Evolutionary conservation across 495 filamentous ascomycete genomes (phyloP), one percentile per base, ranked within the genome.

Genomic region (Evernia prunastri): DNA sequence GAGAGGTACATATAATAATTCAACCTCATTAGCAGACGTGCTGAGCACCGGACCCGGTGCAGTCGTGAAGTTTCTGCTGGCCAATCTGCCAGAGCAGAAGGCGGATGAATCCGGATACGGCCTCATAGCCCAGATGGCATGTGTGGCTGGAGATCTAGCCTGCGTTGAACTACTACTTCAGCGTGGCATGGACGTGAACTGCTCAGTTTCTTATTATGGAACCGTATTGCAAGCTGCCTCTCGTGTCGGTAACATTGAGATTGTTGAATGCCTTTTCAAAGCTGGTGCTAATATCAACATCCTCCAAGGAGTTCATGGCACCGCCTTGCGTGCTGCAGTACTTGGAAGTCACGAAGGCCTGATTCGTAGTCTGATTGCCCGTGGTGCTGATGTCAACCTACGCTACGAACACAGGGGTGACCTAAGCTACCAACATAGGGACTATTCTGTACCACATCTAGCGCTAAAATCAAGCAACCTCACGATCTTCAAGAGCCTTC

Each of bases 101-200:
- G 42, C 45, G 4, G 29, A 18, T 23, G 63, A 65, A 42, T 36
- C 43, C n/a, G 5, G 63, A 33, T 65, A 53, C 36, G 20, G 40
- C 27, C 36, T 61, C 7, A 4, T 65, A 20, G 7, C 58, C 23
- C 51, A 63, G 60, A 67, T 63, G 57, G 63, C 62, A n/a, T 33
- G 29, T n/a, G 9, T 20, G 27, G 45, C 35, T 56, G 49, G 35
- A 29, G 35, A 63, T 35, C 49, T 29, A 54, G 49, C 37, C 13
- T 59, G 9, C 25, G 29, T 64, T 27, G 37, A 59, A 59, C 12
- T 59, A 20, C 39, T 47, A 18, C 39, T 56, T 20, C 33, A 36
- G 20, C 40, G 27, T 36, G 43, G 60, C 23, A 35, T 36, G 17
- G 49, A 61, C 37, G 60, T 61, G 7, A 54, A 61, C 40, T 18